Base-by-base conservation (phyloP, 352 stramenopile species). In the Phytopythium chamaehyphon region DNA sequence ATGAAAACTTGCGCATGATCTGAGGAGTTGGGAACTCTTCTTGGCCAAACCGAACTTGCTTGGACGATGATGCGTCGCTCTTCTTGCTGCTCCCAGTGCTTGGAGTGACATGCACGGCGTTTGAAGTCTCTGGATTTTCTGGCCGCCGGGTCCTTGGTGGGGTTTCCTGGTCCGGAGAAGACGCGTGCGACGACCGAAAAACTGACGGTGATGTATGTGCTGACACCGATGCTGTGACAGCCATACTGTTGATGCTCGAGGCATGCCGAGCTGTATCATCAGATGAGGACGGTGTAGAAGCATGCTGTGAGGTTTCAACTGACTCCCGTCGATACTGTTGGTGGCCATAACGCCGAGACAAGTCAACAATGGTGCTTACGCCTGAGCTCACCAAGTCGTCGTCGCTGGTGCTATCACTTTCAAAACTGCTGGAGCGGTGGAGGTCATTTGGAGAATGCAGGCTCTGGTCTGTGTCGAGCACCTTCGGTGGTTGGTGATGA, bases 1-100 rank as follows among this genome's bases (percentile, higher is more conserved):
- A 89, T 11, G 69, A 78, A 47, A 89, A 76, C 47, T 73, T 83
- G 33, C 72, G 70, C 40, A 66, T 69, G 46, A 89, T 64, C 28
- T 86, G 42, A 0, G 75, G 77, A 6, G 75, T 87, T n/a, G 73
- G 61, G 47, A 79, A 84, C 23, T 77, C 72, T 14, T 64, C 61
- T 2, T 66, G 42, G 14, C 64, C 59, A 44, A 88, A 86, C 26
- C 63, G 74, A 37, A 88, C 77, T 31, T 83, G 69, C 47, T 88
- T 85, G 6, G 62, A 59, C 9, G 59, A 62, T 0, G 56, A 72
- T 2, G 54, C 52, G 35, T 52, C 61, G 24, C 57, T 70, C 46
- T 80, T 78, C 57, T 78, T 61, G 22, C 76, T 75, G 37, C 61
- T 78, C n/a, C 70, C 69, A 8, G 73, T 83, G 16, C 64, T 83